phyloP scores from a whole-genome alignment of 2,329 filamentous ascomycete genomes.

The Mollisiaceae sp. region DNA sequence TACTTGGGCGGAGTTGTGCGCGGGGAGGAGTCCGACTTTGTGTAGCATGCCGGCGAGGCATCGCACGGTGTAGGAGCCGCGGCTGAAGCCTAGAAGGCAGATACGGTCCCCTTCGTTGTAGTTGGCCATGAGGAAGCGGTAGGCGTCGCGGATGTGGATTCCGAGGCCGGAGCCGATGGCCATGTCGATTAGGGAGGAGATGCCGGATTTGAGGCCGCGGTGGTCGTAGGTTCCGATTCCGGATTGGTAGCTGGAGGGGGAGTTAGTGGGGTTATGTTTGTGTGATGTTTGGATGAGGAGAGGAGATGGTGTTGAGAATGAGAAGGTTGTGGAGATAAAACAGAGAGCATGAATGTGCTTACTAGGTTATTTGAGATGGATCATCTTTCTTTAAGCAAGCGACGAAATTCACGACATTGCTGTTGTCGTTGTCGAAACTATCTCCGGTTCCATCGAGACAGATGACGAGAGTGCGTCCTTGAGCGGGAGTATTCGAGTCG shows the following conservation, averaged over 20 bases:
- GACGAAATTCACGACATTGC: slow-evolving; percentile 51
- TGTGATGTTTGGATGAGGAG: neutral
- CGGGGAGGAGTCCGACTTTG: slow-evolving; percentile 50
- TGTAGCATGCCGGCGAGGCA: slow-evolving; percentile 53
- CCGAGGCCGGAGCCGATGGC: slow-evolving; percentile 50
- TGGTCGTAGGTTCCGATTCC: slow-evolving; percentile 52
- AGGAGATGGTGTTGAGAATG: too few relatives aligned
- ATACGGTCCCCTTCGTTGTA: slow-evolving; percentile 54
- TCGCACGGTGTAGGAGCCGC: slow-evolving; percentile 56
- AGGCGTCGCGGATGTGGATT: slow-evolving; percentile 48
- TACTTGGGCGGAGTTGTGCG: slow-evolving; percentile 67
- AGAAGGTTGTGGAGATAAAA: too few relatives aligned
- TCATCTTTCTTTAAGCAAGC: slow-evolving; percentile 50
- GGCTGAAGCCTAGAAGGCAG: slow-evolving; percentile 54
- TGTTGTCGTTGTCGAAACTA: slow-evolving; percentile 49
- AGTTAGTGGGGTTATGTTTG: slow-evolving; percentile 27
- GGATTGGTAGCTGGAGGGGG: slow-evolving; percentile 51
- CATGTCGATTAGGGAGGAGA: slow-evolving; percentile 49
- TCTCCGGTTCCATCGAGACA: slow-evolving; percentile 53
- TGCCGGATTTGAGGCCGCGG: slow-evolving; percentile 46
- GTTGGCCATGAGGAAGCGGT: slow-evolving; percentile 54
- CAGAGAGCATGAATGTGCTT: neutral
- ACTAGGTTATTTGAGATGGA: slow-evolving; percentile 30
- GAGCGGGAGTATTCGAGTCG: slow-evolving; percentile 7
- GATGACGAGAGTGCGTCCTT: slow-evolving; percentile 38